phyloP scores from a whole-genome alignment of 495 filamentous ascomycete species.

The Tuber brumale region DNA sequence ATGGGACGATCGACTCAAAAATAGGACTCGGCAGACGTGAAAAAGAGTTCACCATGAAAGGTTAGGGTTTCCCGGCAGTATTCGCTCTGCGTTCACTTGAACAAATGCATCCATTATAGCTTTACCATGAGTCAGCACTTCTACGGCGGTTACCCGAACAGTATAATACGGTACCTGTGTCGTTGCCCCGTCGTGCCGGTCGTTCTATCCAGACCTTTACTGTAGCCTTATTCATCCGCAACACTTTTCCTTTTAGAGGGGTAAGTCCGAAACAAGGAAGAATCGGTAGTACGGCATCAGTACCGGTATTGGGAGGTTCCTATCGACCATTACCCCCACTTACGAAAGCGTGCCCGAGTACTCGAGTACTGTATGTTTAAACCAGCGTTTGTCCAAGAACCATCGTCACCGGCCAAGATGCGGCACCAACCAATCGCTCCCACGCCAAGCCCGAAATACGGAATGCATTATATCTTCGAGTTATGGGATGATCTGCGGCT shows the following conservation, averaged over 20 bases:
- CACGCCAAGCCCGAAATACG: neutral
- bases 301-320: neutral
- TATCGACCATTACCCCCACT: neutral
- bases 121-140: neutral
- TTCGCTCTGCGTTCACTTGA: neutral
- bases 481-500: neutral
- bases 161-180: too few species aligned
- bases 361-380: neutral
- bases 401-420: neutral
- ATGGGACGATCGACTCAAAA: neutral
- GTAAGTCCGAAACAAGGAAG: neutral
- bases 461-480: neutral
- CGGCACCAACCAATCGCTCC: neutral
- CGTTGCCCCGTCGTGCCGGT: neutral
- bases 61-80: neutral
- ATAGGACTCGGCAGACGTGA: neutral
- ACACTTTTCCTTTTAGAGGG: neutral
- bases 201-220: neutral
- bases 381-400: neutral
- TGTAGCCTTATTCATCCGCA: neutral
- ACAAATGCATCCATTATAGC: neutral
- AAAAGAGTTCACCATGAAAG: neutral
- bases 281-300: neutral
- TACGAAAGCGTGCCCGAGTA: neutral
- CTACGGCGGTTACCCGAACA: neutral